Evolutionary conservation across 768 basidiomycete species (phyloP).

Genomic region (Leccinum subgranulosum): DNA sequence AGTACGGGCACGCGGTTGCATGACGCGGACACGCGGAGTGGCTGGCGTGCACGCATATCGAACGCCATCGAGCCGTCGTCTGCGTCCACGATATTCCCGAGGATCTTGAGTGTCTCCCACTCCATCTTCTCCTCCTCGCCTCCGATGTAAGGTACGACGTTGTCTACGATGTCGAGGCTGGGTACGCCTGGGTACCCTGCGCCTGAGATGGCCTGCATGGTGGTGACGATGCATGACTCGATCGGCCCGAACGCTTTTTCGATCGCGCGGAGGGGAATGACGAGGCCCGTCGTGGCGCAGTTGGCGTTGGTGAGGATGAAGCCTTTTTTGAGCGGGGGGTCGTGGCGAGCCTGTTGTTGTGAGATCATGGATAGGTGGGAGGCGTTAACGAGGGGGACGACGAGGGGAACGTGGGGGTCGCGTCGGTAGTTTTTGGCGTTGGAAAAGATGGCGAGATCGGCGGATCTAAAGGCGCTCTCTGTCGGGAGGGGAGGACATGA

Average conservation of each 20-base stretch:
- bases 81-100: slow-evolving; percentile 70
- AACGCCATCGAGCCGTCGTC: slow-evolving; percentile 61
- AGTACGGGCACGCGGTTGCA: slow-evolving; percentile 96
- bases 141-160: slow-evolving; percentile 90
- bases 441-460: slow-evolving; percentile 91
- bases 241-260: slow-evolving; percentile 93
- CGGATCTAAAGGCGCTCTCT: slow-evolving; percentile 80
- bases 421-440: slow-evolving; percentile 96
- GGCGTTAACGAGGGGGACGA: slow-evolving; percentile 95
- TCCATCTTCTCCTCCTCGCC: slow-evolving; percentile 99
- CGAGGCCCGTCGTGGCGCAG: slow-evolving; percentile 92
- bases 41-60: slow-evolving; percentile 79
- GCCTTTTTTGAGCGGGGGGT: slow-evolving; percentile 70
- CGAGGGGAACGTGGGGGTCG: slow-evolving; percentile 89
- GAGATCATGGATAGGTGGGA: slow-evolving; percentile 79
- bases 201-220: slow-evolving; percentile 97
- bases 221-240: slow-evolving; percentile 87
- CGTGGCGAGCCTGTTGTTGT: slow-evolving; percentile 72
- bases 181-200: slow-evolving; percentile 96
- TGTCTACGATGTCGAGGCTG: slow-evolving; percentile 89
- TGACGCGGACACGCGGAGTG: slow-evolving; percentile 85
- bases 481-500: neutral
- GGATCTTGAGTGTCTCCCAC: slow-evolving; percentile 97
- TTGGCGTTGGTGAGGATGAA: slow-evolving; percentile 99
- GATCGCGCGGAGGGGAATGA: slow-evolving; percentile 87